phyloP scores from a whole-genome alignment of 1,284 basidiomycete genomes.

The Rhodotorula sp. region DNA sequence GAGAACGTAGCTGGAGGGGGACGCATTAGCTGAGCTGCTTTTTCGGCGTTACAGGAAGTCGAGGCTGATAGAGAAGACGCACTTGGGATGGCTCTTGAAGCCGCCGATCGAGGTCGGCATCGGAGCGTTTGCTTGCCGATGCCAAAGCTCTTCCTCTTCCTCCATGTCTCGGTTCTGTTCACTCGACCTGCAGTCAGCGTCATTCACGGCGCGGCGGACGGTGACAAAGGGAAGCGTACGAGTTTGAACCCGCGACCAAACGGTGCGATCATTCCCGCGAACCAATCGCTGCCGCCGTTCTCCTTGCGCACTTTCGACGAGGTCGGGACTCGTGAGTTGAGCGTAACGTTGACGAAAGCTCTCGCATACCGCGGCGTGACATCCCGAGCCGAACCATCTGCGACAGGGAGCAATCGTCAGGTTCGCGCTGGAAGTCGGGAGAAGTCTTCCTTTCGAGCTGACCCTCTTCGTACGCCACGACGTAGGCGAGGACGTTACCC shows the following conservation, averaged over 20 bases:
- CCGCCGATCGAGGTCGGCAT: conserved; percentile 89
- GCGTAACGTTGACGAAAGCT: conserved; percentile 34
- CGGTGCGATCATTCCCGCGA: conserved; percentile 56
- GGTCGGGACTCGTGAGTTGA: conserved; percentile 39
- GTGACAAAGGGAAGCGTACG: not conserved
- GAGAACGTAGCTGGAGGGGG: conserved; percentile 70
- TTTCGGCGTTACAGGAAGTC: not conserved
- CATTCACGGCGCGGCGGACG: too few relatives aligned
- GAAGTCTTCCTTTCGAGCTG: conserved; percentile 49
- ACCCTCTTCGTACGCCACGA: conserved; percentile 92
- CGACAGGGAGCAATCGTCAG: not conserved
- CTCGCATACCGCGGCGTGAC: conserved; percentile 69
- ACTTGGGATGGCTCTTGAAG: conserved; percentile 96
- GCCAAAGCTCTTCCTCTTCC: conserved; percentile 89
- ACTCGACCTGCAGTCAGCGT: conserved; percentile 2
- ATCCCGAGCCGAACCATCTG: conserved; percentile 55
- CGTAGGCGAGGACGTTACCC: conserved; percentile 83
- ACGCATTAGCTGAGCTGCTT: not conserved
- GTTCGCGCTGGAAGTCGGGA: not conserved
- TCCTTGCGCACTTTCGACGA: conserved; percentile 22
- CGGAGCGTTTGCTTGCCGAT: conserved; percentile 76
- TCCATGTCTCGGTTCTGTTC: conserved; percentile 81
- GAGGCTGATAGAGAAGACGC: conserved; percentile 42
- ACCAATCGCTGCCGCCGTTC: conserved; percentile 42
- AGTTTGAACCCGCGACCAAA: conserved; percentile 74